Evolutionary conservation across 2,329 filamentous ascomycete genomes (phyloP).

Genomic region (Colletotrichum sp.): DNA sequence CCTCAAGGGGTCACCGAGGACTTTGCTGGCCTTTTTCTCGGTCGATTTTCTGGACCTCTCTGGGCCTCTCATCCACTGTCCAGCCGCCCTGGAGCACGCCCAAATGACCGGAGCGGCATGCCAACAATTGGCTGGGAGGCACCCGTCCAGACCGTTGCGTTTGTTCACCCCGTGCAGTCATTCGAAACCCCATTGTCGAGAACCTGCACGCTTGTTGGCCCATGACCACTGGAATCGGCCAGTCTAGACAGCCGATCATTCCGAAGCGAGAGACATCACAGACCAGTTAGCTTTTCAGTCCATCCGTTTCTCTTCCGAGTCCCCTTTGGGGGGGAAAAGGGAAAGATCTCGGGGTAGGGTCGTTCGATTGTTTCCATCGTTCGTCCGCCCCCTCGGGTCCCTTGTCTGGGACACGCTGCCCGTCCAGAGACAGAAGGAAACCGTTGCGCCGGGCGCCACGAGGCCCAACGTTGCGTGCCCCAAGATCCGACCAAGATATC

Average conservation of each 20-base stretch:
- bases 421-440: neutral
- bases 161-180: neutral
- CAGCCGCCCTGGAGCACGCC: slow-evolving; percentile 14
- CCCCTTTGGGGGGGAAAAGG: neutral
- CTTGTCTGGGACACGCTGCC: neutral
- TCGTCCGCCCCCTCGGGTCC: neutral
- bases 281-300: neutral
- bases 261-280: neutral
- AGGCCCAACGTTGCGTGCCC: neutral
- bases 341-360: neutral
- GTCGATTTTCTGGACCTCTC: neutral
- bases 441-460: slow-evolving; percentile 1
- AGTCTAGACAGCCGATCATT: neutral
- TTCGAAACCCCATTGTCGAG: neutral
- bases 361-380: neutral
- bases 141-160: neutral
- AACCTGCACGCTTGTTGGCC: neutral
- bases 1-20: neutral
- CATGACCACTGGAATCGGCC: neutral
- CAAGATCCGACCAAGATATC: slow-evolving; percentile 3
- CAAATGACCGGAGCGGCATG: neutral
- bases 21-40: neutral
- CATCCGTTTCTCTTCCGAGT: neutral
- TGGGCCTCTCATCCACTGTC: neutral
- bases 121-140: slow-evolving; percentile 6